Conservation (phyloP, 208 protist genomes). For the Leptomonas pyrrhocoris region DNA sequence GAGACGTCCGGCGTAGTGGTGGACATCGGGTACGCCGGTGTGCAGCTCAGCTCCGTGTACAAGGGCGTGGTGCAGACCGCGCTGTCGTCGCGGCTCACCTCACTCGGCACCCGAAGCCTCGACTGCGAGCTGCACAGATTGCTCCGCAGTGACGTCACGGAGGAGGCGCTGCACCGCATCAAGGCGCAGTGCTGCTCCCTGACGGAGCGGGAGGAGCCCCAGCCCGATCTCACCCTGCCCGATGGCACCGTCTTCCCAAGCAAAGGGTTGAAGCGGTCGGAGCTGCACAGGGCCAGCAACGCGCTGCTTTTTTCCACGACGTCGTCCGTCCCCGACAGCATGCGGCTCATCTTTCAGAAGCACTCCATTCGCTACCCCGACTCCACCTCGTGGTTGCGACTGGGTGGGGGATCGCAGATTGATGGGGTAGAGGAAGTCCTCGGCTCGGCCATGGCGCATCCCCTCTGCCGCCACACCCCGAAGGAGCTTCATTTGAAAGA, state of each 20-base stretch:
- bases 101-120: slow-evolving; percentile 43
- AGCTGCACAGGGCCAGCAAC: slow-evolving; percentile 19
- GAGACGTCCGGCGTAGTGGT: slow-evolving; percentile 69
- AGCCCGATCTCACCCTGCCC: slow-evolving; percentile 47
- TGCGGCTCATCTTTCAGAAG: slow-evolving; percentile 38
- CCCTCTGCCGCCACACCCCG: slow-evolving; percentile 23
- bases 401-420: slow-evolving; percentile 40
- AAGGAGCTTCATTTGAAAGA: slow-evolving; percentile 41
- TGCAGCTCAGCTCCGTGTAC: slow-evolving; percentile 60
- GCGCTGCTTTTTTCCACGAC: slow-evolving; percentile 36
- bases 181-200: slow-evolving; percentile 28
- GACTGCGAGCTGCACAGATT: slow-evolving; percentile 44
- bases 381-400: slow-evolving; percentile 43
- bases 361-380: slow-evolving; percentile 22
- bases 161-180: slow-evolving; percentile 21
- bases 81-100: slow-evolving; percentile 28
- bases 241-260: slow-evolving; percentile 38
- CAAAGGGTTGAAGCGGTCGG: slow-evolving; percentile 4
- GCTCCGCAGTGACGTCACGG: slow-evolving; percentile 15
- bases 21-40: slow-evolving; percentile 72
- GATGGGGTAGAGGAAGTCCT: slow-evolving; percentile 31
- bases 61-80: slow-evolving; percentile 38
- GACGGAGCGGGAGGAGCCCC: slow-evolving; percentile 13
- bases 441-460: slow-evolving; percentile 23
- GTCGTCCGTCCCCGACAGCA: slow-evolving; percentile 33